A percentile compares a stretch with the other conserved stretches of the same genome.
These are phyloP conservation scores for Hydrangea macrophylla DNA, from an alignment of 148 eudicot species.

Conservation along the genomic window DNA sequence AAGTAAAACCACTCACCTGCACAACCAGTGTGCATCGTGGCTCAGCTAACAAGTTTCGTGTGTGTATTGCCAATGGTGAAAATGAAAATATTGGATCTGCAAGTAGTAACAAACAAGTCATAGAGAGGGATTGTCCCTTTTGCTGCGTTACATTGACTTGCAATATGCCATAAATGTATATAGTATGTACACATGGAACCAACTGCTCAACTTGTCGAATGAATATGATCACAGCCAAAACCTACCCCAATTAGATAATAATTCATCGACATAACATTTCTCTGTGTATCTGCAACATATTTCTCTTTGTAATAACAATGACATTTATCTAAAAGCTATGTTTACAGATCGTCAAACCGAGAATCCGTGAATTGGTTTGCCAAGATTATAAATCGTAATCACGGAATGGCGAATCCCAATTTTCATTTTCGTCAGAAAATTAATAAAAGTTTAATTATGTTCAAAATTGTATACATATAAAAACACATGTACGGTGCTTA, in stretches of 20 bases:
- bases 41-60: conserved; percentile 84
- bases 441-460: too few relatives aligned
- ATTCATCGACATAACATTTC: neutral
- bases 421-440: too few relatives aligned
- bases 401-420: too few relatives aligned
- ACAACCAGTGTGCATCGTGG: conserved; percentile 96
- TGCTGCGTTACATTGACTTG: neutral
- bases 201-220: neutral
- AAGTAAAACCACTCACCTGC: conserved; percentile 53
- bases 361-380: too few relatives aligned
- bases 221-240: neutral
- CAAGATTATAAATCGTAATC: too few relatives aligned
- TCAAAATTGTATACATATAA: too few relatives aligned
- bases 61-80: conserved; percentile 97
- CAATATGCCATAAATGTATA: neutral
- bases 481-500: too few relatives aligned
- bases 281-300: neutral
- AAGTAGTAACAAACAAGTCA: conserved; percentile 15
- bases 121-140: neutral
- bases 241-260: neutral
- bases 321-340: too few relatives aligned
- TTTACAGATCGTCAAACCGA: too few relatives aligned
- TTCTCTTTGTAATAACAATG: neutral
- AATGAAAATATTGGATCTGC: conserved; percentile 98
- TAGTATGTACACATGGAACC: neutral